phyloP scores from a whole-genome alignment of 208 protist genomes.

The Borovskyia barvae region DNA sequence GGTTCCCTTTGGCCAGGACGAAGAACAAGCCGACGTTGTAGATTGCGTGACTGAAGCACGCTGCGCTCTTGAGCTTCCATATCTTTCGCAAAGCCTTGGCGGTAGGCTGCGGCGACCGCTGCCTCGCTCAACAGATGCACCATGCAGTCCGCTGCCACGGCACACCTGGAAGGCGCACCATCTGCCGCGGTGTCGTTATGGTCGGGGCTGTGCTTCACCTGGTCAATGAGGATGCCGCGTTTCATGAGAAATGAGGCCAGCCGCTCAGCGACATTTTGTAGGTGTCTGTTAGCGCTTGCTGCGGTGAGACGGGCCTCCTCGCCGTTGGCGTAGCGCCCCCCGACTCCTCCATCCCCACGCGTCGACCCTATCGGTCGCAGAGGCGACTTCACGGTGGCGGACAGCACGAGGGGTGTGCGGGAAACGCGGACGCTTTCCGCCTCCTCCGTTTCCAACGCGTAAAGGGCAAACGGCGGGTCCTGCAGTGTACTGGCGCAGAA shows the following conservation, averaged over 20 bases:
- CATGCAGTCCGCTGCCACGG: slow-evolving; percentile 9
- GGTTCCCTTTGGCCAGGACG: too few relatives aligned
- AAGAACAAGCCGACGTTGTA: slow-evolving; percentile 3
- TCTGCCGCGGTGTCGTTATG: too few relatives aligned
- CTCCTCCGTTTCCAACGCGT: slow-evolving; percentile 17
- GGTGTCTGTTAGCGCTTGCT: slow-evolving; percentile 3
- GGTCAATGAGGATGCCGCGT: neutral
- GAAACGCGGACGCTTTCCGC: slow-evolving; percentile 6
- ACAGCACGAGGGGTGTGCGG: slow-evolving; percentile 7
- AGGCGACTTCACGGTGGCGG: neutral
- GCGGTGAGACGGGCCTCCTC: neutral
- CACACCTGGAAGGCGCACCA: too few relatives aligned
- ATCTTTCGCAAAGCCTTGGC: slow-evolving; percentile 28
- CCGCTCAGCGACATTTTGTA: slow-evolving; percentile 6
- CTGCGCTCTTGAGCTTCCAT: slow-evolving; percentile 32
- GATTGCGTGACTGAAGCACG: slow-evolving; percentile 5
- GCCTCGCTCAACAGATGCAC: slow-evolving; percentile 36
- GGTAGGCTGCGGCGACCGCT: slow-evolving; percentile 43
- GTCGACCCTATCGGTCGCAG: neutral
- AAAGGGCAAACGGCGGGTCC: slow-evolving; percentile 29
- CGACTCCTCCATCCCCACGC: neutral
- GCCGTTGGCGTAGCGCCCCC: slow-evolving; percentile 12
- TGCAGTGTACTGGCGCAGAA: slow-evolving; percentile 44
- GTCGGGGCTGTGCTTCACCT: neutral
- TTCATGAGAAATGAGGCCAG: slow-evolving; percentile 16